Percentiles rank a stretch among this genome's conserved stretches.
Evolutionary conservation across 768 basidiomycete genomes (phyloP).

Genomic region (Krasilnikovozyma curviuscula): DNA sequence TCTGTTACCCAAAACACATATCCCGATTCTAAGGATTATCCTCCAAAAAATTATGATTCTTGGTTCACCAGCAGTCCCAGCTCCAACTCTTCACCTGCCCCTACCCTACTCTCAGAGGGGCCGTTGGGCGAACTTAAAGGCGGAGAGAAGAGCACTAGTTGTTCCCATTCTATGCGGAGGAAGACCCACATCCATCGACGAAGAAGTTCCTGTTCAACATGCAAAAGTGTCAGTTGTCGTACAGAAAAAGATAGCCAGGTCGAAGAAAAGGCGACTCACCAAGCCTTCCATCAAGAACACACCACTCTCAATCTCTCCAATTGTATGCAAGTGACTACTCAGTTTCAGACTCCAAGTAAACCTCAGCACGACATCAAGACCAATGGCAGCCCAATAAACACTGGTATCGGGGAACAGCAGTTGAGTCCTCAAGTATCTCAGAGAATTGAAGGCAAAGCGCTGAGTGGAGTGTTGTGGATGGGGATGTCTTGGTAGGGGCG

Average conservation of each 20-base stretch:
- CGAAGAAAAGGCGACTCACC: no score
- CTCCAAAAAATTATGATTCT: no score
- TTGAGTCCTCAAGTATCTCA: slow-evolving; percentile 41
- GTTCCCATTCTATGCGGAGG: slow-evolving; percentile 86
- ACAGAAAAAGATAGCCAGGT: no score
- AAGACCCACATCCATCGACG: slow-evolving; percentile 98
- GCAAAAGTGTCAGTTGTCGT: no score
- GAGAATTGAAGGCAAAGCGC: neutral
- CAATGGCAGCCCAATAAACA: slow-evolving; percentile 59
- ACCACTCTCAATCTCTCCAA: slow-evolving; percentile 54
- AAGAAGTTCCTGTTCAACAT: slow-evolving; percentile 65
- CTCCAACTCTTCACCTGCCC: no score
- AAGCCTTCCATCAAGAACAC: slow-evolving; percentile 83
- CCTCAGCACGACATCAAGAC: slow-evolving; percentile 67
- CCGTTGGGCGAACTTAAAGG: no score
- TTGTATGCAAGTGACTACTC: slow-evolving; percentile 62
- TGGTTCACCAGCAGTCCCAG: no score
- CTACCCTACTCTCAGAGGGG: no score
- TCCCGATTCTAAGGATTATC: no score
- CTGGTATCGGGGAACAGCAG: slow-evolving; percentile 61
- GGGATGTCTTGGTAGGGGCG: neutral
- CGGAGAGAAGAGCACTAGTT: neutral
- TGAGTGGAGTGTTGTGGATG: neutral
- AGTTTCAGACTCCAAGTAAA: slow-evolving; percentile 89
- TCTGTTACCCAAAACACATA: no score